A percentile compares a stretch with the other conserved stretches of the same genome.
Evolutionary conservation across 495 filamentous ascomycete genomes (phyloP).

Genomic region (Penicillium antarcticum): DNA sequence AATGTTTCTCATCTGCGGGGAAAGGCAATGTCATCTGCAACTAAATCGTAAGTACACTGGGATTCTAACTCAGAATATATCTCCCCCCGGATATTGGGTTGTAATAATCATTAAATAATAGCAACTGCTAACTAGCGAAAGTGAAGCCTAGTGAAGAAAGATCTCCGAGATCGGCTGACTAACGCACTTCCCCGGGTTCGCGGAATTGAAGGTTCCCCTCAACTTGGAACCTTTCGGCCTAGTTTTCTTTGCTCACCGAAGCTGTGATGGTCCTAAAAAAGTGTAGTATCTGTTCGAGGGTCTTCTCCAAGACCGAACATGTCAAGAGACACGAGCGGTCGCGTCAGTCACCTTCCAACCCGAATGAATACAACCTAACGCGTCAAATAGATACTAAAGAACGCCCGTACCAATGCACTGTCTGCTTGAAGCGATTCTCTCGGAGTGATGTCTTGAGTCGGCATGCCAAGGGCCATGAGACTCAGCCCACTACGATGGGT

Average conservation of each 20-base stretch:
- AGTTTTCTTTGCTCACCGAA: not conserved
- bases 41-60: too few species aligned
- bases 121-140: too few species aligned
- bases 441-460: slow-evolving; percentile 53
- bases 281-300: slow-evolving; percentile 49
- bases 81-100: too few species aligned
- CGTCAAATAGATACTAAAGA: slow-evolving; percentile 46
- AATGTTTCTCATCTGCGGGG: too few species aligned
- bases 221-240: not conserved
- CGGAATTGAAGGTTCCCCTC: slow-evolving; percentile 4
- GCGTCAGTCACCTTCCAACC: slow-evolving; percentile 33
- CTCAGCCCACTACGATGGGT: slow-evolving; percentile 19
- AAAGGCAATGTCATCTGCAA: too few species aligned
- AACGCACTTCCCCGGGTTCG: slow-evolving; percentile 2
- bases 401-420: slow-evolving; percentile 50
- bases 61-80: too few species aligned
- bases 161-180: slow-evolving; percentile 4
- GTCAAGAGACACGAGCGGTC: slow-evolving; percentile 53
- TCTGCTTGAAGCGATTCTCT: slow-evolving; percentile 52
- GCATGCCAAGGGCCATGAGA: slow-evolving; percentile 48
- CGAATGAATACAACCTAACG: slow-evolving; percentile 4
- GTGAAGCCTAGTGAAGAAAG: too few species aligned
- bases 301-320: slow-evolving; percentile 55
- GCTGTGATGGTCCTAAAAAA: slow-evolving; percentile 45
- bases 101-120: too few species aligned